Evolutionary conservation across 169 alveolate species (phyloP).

Genomic region (Plasmodium inui): DNA sequence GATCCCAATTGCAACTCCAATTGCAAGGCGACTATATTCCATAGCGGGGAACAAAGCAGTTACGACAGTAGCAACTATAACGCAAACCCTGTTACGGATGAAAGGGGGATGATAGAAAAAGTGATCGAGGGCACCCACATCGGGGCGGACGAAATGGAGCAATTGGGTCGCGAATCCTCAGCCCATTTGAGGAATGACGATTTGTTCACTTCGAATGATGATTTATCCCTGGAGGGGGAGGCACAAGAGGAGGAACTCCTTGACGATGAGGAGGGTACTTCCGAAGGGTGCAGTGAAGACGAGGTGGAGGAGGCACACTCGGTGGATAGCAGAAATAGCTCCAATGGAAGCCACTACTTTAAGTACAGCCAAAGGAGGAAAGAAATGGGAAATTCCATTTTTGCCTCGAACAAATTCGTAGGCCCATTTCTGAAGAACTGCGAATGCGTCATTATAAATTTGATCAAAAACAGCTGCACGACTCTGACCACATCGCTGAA

Average conservation of each 20-base stretch:
- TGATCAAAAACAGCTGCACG: constrained; percentile 74
- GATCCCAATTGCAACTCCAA: background rate
- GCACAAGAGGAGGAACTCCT: background rate
- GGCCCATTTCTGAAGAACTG: constrained; percentile 71
- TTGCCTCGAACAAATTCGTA: constrained; percentile 50
- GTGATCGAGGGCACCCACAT: background rate
- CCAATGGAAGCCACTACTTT: constrained; percentile 1
- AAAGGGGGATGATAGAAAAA: background rate
- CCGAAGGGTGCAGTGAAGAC: background rate
- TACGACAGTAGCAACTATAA: background rate
- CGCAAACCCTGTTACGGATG: background rate
- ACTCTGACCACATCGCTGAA: constrained; percentile 63
- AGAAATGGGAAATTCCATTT: constrained; percentile 13
- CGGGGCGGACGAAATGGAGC: background rate
- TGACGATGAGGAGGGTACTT: background rate
- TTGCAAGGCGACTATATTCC: background rate
- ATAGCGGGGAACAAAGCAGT: background rate
- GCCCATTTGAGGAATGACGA: background rate
- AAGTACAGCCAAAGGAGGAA: constrained; percentile 31
- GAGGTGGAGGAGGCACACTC: background rate
- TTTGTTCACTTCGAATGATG: background rate
- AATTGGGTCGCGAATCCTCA: background rate
- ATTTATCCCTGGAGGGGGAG: background rate
- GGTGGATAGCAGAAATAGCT: background rate
- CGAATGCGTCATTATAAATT: constrained; percentile 54